phyloP scores from a whole-genome alignment of 176 grass and related monocot species.

The Typha latifolia region DNA sequence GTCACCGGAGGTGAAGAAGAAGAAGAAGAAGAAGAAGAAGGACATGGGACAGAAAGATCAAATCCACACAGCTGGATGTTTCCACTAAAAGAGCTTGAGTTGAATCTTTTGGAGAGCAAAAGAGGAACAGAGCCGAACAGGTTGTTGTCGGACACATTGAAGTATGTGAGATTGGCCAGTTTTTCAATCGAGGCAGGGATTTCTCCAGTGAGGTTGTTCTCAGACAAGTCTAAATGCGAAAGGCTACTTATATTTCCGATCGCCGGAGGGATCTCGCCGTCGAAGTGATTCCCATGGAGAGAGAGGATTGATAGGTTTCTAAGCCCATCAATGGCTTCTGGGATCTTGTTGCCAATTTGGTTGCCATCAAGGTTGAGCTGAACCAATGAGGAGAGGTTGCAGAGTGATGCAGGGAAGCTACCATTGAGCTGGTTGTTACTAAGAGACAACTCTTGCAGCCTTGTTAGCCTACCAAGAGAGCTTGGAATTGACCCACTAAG shows the following conservation, averaged over 20 bases:
- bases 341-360: constrained; percentile 37
- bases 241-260: not conserved
- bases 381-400: constrained; percentile 35
- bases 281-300: constrained; percentile 27
- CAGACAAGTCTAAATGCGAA: constrained; percentile 4
- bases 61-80: constrained; percentile 8
- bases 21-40: not conserved
- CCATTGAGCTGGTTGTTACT: constrained; percentile 45
- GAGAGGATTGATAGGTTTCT: constrained; percentile 48
- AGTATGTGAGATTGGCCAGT: not conserved
- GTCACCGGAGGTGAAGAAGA: not conserved
- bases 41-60: not conserved
- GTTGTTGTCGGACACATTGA: constrained; percentile 12
- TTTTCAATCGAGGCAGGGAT: not conserved
- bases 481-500: constrained; percentile 40
- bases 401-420: constrained; percentile 41
- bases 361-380: constrained; percentile 52
- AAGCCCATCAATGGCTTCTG: constrained; percentile 41
- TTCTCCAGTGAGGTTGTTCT: constrained; percentile 10
- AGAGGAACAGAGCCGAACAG: constrained; percentile 9
- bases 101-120: constrained; percentile 11
- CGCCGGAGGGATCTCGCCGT: constrained; percentile 3
- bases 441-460: constrained; percentile 45
- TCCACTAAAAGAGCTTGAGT: constrained; percentile 10
- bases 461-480: constrained; percentile 41